Percentiles rank a stretch among this genome's conserved stretches.
Conservation (phyloP, 2,329 filamentous ascomycete genomes). For the Zarea fungicola region DNA sequence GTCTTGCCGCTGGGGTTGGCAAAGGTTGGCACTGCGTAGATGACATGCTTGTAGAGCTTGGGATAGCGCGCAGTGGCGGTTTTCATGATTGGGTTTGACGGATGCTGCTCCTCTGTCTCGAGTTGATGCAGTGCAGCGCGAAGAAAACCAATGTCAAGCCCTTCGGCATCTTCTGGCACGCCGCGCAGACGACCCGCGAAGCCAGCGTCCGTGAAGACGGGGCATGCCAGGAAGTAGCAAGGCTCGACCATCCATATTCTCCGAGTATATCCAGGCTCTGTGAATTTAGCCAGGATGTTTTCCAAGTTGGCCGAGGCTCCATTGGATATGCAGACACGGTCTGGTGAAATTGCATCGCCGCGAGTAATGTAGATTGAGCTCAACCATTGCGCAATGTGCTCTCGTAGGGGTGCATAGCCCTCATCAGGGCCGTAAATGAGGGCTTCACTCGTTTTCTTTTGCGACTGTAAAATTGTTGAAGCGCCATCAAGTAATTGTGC, state of each 20-base stretch:
- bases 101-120: constrained; percentile 21
- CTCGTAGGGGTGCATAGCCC: too few relatives aligned
- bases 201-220: constrained; percentile 76
- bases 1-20: constrained; percentile 83
- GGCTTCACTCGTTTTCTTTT: too few relatives aligned
- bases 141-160: constrained; percentile 61
- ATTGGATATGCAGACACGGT: constrained; percentile 73
- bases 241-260: constrained; percentile 78
- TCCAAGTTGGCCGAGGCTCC: constrained; percentile 81
- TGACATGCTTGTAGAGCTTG: constrained; percentile 80
- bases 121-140: constrained; percentile 24
- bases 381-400: too few relatives aligned
- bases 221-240: constrained; percentile 74
- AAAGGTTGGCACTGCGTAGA: constrained; percentile 86
- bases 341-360: too few relatives aligned
- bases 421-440: too few relatives aligned
- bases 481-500: too few relatives aligned
- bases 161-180: constrained; percentile 72
- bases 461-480: too few relatives aligned
- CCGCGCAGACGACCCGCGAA: constrained; percentile 62
- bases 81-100: constrained; percentile 45
- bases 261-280: constrained; percentile 69
- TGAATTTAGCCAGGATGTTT: constrained; percentile 70
- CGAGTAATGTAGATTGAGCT: too few relatives aligned
- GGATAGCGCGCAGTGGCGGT: constrained; percentile 50